Evolutionary conservation across 208 protist species (phyloP), one percentile per base, ranked within the genome.

Genomic region (Wallacemonas sp.): DNA sequence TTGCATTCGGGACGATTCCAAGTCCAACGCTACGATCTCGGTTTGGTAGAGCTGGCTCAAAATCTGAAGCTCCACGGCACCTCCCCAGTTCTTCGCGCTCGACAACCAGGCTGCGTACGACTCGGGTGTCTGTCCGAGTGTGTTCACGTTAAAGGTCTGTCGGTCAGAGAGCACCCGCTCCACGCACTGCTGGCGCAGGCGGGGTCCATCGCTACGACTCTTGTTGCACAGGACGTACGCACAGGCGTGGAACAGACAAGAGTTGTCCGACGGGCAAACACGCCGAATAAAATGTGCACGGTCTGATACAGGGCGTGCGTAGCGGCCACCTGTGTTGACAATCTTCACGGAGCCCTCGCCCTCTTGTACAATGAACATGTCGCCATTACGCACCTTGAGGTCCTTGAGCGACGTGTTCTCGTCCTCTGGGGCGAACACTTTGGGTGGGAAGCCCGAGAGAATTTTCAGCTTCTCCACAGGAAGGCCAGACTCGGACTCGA

Each of bases 221-320:
- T 93, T 90, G 68, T 96, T 62, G 42, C 89, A 75, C 58, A 97
- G 72, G 11, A 97, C 80, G 77, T 98, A 98, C 9, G 91, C 91
- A 33, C 87, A 86, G 14, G 91, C 83, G 67, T 97, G 94, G 63
- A 98, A 98, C 2, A 98, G 76, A 65, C 97, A 98, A 15, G 86
- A 95, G 70, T 98, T 98, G 68, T 98, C 96, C n/a, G 82, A 80
- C 1, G 94, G 90, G 44, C 96, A 95, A 19, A 80, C 65, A 14
- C 96, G 91, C 19, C 93, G 88, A 0, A 77, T 86, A 70, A 98
- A 95, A 75, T 91, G 84, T 19, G 82, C 86, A 27, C 61, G 72
- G 41, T 95, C 83, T 6, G 75, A 69, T 0, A 79, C 71, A 15
- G 90, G 89, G 1, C 84, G 90, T n/a, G 96, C 75, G 64, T 97